Base-by-base conservation (phyloP, 306 rosid genomes). In the Luffa acutangula region DNA sequence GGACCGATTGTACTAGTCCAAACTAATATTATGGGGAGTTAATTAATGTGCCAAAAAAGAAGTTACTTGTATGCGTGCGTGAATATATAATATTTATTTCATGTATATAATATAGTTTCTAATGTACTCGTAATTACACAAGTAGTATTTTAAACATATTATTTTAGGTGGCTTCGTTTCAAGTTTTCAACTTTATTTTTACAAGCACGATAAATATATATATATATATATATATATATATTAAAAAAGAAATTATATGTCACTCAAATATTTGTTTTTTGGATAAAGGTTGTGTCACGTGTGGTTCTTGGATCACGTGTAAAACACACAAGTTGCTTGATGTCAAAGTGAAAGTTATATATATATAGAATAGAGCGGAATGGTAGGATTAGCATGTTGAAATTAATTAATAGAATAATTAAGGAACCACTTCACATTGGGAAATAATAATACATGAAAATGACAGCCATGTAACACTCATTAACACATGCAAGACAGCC, bases 221-320 rank as follows among this genome's bases (percentile, higher is more conserved):
- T n/a, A n/a, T n/a, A n/a, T n/a, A n/a, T n/a, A n/a, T n/a, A n/a
- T n/a, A n/a, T n/a, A n/a, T n/a, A n/a, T n/a, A n/a, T n/a, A n/a
- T n/a, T n/a, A n/a, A n/a, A n/a, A n/a, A n/a, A 60, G 25, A 6
- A 51, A 51, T 2, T 12, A 51, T 58, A 36, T 58, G 64, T 15
- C 36, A 31, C 17, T 25, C 37, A 34, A 63, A 63, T 12, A 63
- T 10, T 31, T 62, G 69, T 33, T 67, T 25, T 18, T 9, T 9
- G 56, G 39, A 45, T 20, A 69, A 45, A 70, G 36, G 54, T n/a
- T 43, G 11, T 42, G 54, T 12, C 56, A 70, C 56, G 37, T 45
- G 76, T 70, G 76, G 76, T 70, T 70, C 76, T 70, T 70, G 76
- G 76, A 70, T 70, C 76, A 70, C 56, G 76, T 70, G 76, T 70